These are phyloP conservation scores for Boletus rufocinnamomeus DNA, from an alignment of 768 basidiomycete species.

Conservation along the genomic window DNA sequence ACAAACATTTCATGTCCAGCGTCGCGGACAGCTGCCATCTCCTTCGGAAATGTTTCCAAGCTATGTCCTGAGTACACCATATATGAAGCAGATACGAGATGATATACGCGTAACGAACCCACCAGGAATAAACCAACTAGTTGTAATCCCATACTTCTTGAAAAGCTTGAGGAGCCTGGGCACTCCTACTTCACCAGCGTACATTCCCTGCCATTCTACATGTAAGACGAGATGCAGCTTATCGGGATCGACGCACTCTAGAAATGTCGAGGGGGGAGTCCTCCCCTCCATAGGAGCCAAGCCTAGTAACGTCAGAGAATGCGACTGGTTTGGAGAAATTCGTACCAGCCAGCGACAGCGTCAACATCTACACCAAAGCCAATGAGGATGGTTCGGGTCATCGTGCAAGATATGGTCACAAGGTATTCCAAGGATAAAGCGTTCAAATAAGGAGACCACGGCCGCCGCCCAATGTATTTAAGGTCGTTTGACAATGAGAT, in stretches of 20 bases:
- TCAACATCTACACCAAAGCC: constrained; percentile 76
- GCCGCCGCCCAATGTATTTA: background rate
- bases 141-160: constrained; percentile 63
- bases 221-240: background rate
- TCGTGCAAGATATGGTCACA: constrained; percentile 18
- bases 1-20: constrained; percentile 70
- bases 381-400: constrained; percentile 59
- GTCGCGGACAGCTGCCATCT: constrained; percentile 70
- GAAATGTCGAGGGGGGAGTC: constrained; percentile 71
- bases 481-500: background rate
- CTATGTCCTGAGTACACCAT: constrained; percentile 53
- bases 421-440: background rate
- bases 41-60: constrained; percentile 70
- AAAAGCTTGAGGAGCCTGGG: constrained; percentile 72
- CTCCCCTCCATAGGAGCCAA: constrained; percentile 76
- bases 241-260: constrained; percentile 37
- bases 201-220: constrained; percentile 51
- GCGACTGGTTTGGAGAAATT: background rate
- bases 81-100: background rate
- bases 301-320: constrained; percentile 38
- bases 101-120: background rate
- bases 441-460: background rate
- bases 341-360: constrained; percentile 72
- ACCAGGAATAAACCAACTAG: constrained; percentile 81
- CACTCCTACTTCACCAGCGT: constrained; percentile 73